phyloP scores from a whole-genome alignment of 2,329 filamentous ascomycete genomes.

The Penicillium sp. region DNA sequence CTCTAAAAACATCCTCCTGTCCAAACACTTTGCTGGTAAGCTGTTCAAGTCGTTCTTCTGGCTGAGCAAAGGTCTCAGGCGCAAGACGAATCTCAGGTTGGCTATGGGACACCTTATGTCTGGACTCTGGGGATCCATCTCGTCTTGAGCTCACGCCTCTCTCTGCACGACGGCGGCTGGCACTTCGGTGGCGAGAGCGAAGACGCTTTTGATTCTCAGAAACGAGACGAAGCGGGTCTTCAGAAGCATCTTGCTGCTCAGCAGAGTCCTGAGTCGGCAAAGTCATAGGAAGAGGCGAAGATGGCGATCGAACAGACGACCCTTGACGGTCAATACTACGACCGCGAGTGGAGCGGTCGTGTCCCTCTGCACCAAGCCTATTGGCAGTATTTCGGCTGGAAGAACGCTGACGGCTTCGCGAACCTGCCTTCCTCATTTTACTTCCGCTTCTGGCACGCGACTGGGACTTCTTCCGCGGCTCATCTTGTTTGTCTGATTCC shows the following conservation, averaged over 20 bases:
- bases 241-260: slow-evolving; percentile 55
- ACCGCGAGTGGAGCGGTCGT: slow-evolving; percentile 44
- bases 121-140: slow-evolving; percentile 45
- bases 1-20: slow-evolving; percentile 9
- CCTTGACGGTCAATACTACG: slow-evolving; percentile 57
- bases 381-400: slow-evolving; percentile 40
- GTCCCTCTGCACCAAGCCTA: slow-evolving; percentile 23
- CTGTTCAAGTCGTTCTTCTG: slow-evolving; percentile 8
- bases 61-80: slow-evolving; percentile 18
- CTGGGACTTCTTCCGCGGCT: slow-evolving; percentile 30
- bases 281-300: slow-evolving; percentile 70
- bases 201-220: slow-evolving; percentile 43
- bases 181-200: slow-evolving; percentile 48
- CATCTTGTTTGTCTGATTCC: slow-evolving; percentile 43
- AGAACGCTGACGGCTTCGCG: slow-evolving; percentile 36
- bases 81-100: slow-evolving; percentile 24
- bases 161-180: slow-evolving; percentile 44
- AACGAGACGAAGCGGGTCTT: slow-evolving; percentile 50
- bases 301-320: slow-evolving; percentile 63
- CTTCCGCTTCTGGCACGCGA: slow-evolving; percentile 38
- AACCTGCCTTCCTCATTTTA: slow-evolving; percentile 48
- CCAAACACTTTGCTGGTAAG: slow-evolving; percentile 10
- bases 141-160: slow-evolving; percentile 40
- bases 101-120: slow-evolving; percentile 35
- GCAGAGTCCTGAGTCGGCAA: slow-evolving; percentile 43